A percentile compares a stretch with the other conserved stretches of the same genome.
These are phyloP conservation scores for Phytophthora chlamydospora DNA, from an alignment of 352 stramenopile species.

Conservation along the genomic window DNA sequence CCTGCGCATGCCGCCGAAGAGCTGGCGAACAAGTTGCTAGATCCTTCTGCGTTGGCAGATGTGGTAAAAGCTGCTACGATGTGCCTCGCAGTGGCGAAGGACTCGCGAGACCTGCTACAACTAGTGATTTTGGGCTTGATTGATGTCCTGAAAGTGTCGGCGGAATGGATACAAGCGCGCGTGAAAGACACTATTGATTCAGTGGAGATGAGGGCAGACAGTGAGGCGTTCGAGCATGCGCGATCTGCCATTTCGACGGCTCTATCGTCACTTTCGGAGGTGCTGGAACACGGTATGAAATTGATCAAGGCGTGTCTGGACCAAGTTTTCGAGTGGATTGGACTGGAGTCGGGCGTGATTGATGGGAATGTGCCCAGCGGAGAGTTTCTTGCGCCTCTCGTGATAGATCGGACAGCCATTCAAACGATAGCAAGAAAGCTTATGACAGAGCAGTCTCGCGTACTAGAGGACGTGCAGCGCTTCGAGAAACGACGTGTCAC, in stretches of 20 bases:
- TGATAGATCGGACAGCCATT: constrained; percentile 16
- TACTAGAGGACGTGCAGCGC: constrained; percentile 48
- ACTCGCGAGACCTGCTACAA: constrained; percentile 7
- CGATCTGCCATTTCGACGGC: background rate
- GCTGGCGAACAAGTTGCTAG: constrained; percentile 4
- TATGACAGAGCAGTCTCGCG: constrained; percentile 45
- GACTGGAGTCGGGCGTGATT: constrained; percentile 14
- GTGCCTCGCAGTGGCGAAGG: background rate
- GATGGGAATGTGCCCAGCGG: constrained; percentile 20
- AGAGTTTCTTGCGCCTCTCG: constrained; percentile 18
- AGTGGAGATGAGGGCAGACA: constrained; percentile 1
- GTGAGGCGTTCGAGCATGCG: constrained; percentile 10
- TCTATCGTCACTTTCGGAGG: constrained; percentile 13
- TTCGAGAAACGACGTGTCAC: constrained; percentile 52
- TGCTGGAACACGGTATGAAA: constrained; percentile 1
- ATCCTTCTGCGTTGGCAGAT: background rate
- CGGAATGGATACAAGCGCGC: constrained; percentile 14
- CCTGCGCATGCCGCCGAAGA: constrained; percentile 9
- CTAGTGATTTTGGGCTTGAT: constrained; percentile 1
- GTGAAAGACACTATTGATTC: constrained; percentile 7
- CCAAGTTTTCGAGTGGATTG: constrained; percentile 19
- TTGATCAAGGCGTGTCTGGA: constrained; percentile 13
- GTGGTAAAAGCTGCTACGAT: constrained; percentile 4
- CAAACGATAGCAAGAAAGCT: constrained; percentile 31
- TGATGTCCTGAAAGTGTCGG: constrained; percentile 9